Evolutionary conservation across 768 basidiomycete genomes (phyloP).

Genomic region (Lenzites betulinus): DNA sequence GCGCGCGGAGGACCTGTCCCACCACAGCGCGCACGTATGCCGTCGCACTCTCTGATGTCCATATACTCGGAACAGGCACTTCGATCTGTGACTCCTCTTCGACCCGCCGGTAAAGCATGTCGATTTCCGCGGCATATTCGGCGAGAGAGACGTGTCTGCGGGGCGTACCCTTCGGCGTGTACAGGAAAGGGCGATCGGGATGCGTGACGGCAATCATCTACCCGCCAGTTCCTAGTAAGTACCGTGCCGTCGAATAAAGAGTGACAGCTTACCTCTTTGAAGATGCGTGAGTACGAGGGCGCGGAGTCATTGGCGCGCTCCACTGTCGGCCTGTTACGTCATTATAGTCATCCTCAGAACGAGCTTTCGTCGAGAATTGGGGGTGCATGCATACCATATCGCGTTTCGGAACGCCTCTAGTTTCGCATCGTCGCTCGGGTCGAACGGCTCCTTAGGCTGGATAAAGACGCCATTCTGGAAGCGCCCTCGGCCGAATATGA

Average conservation of each 20-base stretch:
- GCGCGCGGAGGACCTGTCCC: conserved; percentile 32
- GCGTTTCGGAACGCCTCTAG: conserved; percentile 18
- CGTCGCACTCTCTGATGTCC: conserved; percentile 26
- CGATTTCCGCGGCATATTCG: conserved; percentile 43
- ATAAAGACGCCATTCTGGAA: conserved; percentile 44
- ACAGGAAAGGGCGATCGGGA: conserved; percentile 32
- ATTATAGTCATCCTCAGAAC: background rate
- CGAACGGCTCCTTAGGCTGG: conserved; percentile 38
- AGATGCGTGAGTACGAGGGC: conserved; percentile 32
- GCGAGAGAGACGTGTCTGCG: conserved; percentile 28
- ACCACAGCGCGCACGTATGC: conserved; percentile 39
- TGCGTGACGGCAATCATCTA: conserved; percentile 37
- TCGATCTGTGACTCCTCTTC: conserved; percentile 37
- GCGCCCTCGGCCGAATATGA: conserved; percentile 46
- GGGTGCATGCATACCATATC: conserved; percentile 9
- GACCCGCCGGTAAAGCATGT: conserved; percentile 36
- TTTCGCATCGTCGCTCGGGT: conserved; percentile 23
- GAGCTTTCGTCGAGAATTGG: background rate
- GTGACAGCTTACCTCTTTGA: conserved; percentile 34
- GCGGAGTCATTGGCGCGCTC: conserved; percentile 30
- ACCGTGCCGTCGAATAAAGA: background rate
- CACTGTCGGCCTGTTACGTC: conserved; percentile 25
- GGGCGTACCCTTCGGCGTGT: conserved; percentile 35
- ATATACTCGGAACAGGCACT: conserved; percentile 30
- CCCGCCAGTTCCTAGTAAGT: background rate